A percentile compares a stretch with the other conserved stretches of the same genome.
phyloP scores from a whole-genome alignment of 2,329 filamentous ascomycete genomes.

The Curvularia lunata region DNA sequence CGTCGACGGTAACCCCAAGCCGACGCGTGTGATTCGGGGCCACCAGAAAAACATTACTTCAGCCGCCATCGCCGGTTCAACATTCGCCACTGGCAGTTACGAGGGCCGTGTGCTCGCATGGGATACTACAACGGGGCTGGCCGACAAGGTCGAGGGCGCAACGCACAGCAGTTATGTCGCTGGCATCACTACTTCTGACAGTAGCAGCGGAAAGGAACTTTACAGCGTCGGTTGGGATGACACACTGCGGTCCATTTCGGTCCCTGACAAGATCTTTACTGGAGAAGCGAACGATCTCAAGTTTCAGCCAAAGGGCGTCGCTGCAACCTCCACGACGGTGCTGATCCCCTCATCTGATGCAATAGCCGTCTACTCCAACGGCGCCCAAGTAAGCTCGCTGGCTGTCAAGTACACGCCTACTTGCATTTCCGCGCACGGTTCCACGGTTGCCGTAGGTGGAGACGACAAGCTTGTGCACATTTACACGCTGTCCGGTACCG shows the following conservation, averaged over 20 bases:
- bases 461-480: conserved; percentile 77
- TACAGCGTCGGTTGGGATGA: conserved; percentile 96
- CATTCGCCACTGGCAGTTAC: conserved; percentile 87
- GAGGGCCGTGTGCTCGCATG: conserved; percentile 87
- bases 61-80: conserved; percentile 66
- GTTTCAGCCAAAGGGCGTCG: conserved; percentile 80
- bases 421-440: conserved; percentile 72
- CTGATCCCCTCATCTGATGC: conserved; percentile 62
- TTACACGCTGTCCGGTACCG: conserved; percentile 67
- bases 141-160: conserved; percentile 76
- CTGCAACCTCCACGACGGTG: conserved; percentile 60
- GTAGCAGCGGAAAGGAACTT: conserved; percentile 57
- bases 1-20: conserved; percentile 70
- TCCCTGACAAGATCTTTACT: conserved; percentile 75
- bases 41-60: conserved; percentile 93
- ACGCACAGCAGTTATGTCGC: conserved; percentile 85
- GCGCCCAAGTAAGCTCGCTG: conserved; percentile 64
- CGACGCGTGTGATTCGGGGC: conserved; percentile 76
- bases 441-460: conserved; percentile 75
- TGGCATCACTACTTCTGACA: conserved; percentile 66
- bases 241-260: conserved; percentile 78
- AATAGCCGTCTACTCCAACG: conserved; percentile 66
- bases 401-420: conserved; percentile 70
- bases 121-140: conserved; percentile 74
- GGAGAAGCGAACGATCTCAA: conserved; percentile 71